Evolutionary conservation across 768 basidiomycete species (phyloP).

Genomic region (Boletus vermiculosoides): DNA sequence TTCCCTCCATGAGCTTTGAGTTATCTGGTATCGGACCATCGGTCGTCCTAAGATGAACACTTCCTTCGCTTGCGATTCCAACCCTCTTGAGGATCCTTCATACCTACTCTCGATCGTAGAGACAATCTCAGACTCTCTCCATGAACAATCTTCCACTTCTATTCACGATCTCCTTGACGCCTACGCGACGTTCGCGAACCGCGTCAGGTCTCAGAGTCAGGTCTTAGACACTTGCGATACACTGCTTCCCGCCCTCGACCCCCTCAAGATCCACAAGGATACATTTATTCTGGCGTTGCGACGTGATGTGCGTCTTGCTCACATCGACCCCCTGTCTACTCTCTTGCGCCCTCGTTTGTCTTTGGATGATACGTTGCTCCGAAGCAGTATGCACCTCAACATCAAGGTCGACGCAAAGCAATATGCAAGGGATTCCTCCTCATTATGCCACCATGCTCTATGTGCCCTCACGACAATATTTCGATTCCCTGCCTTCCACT

Average conservation of each 20-base stretch:
- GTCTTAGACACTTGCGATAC: constrained; percentile 2
- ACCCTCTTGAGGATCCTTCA: constrained; percentile 12
- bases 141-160: constrained; percentile 39
- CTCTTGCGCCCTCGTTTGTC: constrained; percentile 4
- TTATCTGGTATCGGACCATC: too few species aligned
- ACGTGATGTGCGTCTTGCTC: constrained; percentile 50
- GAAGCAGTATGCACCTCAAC: constrained; percentile 3
- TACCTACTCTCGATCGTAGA: constrained; percentile 44
- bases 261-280: constrained; percentile 35
- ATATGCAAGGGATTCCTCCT: constrained; percentile 40
- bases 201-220: constrained; percentile 34
- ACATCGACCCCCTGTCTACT: constrained; percentile 34
- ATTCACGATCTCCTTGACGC: constrained; percentile 61
- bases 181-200: constrained; percentile 49
- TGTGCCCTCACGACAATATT: constrained; percentile 51
- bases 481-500: constrained; percentile 43
- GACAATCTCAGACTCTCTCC: constrained; percentile 46
- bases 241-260: constrained; percentile 22
- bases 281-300: constrained; percentile 42
- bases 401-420: constrained; percentile 39
- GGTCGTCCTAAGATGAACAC: not conserved
- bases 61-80: not conserved
- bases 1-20: too few species aligned
- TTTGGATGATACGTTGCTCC: constrained; percentile 5
- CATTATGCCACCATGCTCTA: constrained; percentile 54